Conservation (phyloP, 192 early-diverging fungal species). For the Glomus cerebriforme region DNA sequence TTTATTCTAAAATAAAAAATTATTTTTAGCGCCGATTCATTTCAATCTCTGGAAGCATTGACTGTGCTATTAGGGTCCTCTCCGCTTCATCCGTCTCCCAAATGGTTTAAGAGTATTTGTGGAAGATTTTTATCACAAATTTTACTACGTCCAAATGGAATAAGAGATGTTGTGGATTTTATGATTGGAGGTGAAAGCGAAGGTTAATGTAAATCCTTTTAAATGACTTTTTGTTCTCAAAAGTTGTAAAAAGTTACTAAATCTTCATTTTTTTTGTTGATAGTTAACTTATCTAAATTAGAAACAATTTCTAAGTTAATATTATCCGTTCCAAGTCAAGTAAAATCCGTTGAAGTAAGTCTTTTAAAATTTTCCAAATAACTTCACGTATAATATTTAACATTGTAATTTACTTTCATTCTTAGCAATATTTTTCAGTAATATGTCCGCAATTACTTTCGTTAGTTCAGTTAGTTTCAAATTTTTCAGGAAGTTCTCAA, state of each 20-base stretch:
- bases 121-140: constrained; percentile 70
- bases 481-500: neutral
- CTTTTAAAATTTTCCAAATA: neutral
- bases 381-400: neutral
- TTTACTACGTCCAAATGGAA: constrained; percentile 64
- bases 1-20: constrained; percentile 34
- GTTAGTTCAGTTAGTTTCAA: constrained; percentile 21
- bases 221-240: neutral
- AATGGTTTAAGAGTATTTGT: constrained; percentile 69
- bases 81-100: constrained; percentile 49
- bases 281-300: constrained; percentile 55
- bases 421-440: constrained; percentile 50
- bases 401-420: neutral
- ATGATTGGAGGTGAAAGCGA: constrained; percentile 59
- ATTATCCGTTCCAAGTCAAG: constrained; percentile 58
- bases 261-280: neutral
- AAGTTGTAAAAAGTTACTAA: neutral
- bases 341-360: constrained; percentile 55
- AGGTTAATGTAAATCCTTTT: constrained; percentile 28
- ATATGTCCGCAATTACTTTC: constrained; percentile 52
- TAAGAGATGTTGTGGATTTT: constrained; percentile 66
- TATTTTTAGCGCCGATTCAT: constrained; percentile 53
- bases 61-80: constrained; percentile 61
- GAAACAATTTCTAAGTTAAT: constrained; percentile 62
- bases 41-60: constrained; percentile 65